phyloP scores from a whole-genome alignment of 768 basidiomycete genomes.

The Filobasidium wieringae region DNA sequence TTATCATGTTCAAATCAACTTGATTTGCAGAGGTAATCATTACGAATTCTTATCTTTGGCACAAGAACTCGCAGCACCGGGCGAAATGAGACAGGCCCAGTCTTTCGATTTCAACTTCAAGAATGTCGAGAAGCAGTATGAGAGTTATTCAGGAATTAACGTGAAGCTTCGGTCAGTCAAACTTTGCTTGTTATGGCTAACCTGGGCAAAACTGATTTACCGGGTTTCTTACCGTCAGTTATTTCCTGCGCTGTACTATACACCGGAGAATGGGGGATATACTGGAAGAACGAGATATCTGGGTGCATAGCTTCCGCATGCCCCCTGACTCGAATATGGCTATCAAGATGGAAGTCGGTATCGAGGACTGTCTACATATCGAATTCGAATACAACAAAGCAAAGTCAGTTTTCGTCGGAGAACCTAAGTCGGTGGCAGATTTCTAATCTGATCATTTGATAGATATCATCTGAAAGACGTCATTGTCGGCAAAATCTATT shows the following conservation, averaged over 20 bases:
- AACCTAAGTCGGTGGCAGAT: background rate
- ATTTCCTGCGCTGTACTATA: conserved; percentile 81
- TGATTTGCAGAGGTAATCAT: conserved; percentile 62
- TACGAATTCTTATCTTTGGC: conserved; percentile 94
- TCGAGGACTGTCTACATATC: conserved; percentile 96
- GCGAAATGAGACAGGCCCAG: conserved; percentile 91
- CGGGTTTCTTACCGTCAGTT: conserved; percentile 46
- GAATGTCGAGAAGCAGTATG: conserved; percentile 98
- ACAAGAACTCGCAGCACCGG: conserved; percentile 89
- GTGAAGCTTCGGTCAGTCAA: conserved; percentile 78
- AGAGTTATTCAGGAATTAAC: conserved; percentile 95
- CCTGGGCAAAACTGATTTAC: background rate
- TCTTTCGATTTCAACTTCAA: conserved; percentile 96
- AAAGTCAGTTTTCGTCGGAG: conserved; percentile 53
- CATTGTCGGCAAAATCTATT: conserved; percentile 98
- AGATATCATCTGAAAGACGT: conserved; percentile 99
- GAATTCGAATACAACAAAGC: conserved; percentile 99
- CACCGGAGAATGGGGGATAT: conserved; percentile 88
- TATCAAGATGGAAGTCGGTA: conserved; percentile 99
- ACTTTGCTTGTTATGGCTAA: conserved; percentile 1
- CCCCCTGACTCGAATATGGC: conserved; percentile 95
- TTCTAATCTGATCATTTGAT: background rate
- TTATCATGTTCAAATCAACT: background rate
- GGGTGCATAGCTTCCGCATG: conserved; percentile 98
- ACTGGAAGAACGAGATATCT: conserved; percentile 80